Conservation (phyloP, 164 flowering plant species). For the Stephania japonica region DNA sequence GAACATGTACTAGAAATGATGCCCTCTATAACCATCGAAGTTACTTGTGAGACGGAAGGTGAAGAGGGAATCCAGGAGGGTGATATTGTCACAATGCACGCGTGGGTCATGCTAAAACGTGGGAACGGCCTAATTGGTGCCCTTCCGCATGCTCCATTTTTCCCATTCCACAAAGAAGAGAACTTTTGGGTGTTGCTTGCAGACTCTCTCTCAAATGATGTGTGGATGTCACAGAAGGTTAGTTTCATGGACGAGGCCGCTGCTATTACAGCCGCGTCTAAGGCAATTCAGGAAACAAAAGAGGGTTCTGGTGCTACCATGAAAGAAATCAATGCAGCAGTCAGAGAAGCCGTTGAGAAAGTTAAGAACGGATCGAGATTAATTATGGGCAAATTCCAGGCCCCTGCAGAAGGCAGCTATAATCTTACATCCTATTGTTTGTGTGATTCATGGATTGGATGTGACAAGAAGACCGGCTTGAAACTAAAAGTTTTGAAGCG, state of each 20-base stretch:
- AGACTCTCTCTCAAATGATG: constrained; percentile 58
- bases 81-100: constrained; percentile 79
- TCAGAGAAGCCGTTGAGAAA: constrained; percentile 66
- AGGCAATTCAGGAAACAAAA: constrained; percentile 64
- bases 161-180: constrained; percentile 92
- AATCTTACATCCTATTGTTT: constrained; percentile 64
- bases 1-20: constrained; percentile 81
- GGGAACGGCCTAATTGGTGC: constrained; percentile 69
- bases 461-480: constrained; percentile 56
- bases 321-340: constrained; percentile 47
- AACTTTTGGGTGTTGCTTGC: constrained; percentile 84
- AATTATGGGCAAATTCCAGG: constrained; percentile 75
- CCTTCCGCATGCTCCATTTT: constrained; percentile 83
- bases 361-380: constrained; percentile 68
- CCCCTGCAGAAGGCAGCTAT: constrained; percentile 77
- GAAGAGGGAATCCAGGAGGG: constrained; percentile 98
- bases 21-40: constrained; percentile 63
- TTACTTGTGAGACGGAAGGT: constrained; percentile 86
- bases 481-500: constrained; percentile 70
- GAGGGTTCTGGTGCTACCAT: constrained; percentile 65
- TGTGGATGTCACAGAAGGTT: constrained; percentile 82
- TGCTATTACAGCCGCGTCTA: constrained; percentile 70
- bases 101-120: constrained; percentile 79
- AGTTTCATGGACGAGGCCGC: constrained; percentile 81
- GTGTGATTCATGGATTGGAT: constrained; percentile 90